Evolutionary conservation across 345 rosid species (phyloP).

Genomic region (Garcia nutans): DNA sequence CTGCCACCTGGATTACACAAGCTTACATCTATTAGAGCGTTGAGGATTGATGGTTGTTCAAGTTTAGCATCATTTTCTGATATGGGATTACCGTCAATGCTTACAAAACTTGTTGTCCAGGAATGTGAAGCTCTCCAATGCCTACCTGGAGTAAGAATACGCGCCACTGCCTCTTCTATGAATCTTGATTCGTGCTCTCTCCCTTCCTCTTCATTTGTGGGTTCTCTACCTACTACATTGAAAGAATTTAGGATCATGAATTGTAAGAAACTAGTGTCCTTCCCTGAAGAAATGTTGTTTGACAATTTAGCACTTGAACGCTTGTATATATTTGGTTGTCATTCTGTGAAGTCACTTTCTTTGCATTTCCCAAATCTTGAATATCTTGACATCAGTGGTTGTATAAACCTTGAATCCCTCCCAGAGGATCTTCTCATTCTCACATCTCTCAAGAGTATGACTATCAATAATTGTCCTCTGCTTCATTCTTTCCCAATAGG

Average conservation of each 20-base stretch:
- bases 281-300: background rate
- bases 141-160: background rate
- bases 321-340: background rate
- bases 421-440: background rate
- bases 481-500: background rate
- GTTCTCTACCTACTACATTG: background rate
- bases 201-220: background rate
- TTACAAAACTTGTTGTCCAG: background rate
- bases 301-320: background rate
- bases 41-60: background rate
- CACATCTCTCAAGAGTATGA: background rate
- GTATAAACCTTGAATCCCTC: background rate
- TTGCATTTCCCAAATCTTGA: background rate
- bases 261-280: background rate
- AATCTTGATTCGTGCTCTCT: background rate
- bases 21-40: background rate
- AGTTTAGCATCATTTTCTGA: background rate
- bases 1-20: background rate
- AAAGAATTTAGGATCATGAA: background rate
- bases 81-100: background rate
- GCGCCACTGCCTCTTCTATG: background rate
- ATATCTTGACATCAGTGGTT: background rate
- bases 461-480: background rate
- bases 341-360: background rate
- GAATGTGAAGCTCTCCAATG: background rate